These are phyloP conservation scores for Biscutella laevigata DNA, from an alignment of 441 rosid genomes.

Conservation along the genomic window DNA sequence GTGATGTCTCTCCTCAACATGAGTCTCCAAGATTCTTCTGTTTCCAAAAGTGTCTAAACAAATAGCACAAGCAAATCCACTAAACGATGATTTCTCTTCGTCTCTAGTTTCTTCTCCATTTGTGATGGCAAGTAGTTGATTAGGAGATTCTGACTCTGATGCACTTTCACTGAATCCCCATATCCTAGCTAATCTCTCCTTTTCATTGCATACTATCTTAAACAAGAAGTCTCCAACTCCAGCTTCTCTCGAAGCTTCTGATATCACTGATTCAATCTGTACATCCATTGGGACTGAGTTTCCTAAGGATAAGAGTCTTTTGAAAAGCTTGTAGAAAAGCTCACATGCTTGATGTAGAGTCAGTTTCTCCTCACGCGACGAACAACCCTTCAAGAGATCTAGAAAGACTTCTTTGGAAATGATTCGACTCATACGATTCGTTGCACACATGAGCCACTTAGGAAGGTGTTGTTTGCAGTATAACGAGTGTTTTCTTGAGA, in stretches of 20 bases:
- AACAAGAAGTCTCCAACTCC: conserved; percentile 55
- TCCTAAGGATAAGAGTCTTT: conserved; percentile 70
- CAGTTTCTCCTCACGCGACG: conserved; percentile 50
- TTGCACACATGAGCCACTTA: conserved; percentile 94
- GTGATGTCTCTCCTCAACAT: conserved; percentile 83
- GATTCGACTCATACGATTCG: conserved; percentile 89
- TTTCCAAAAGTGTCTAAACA: conserved; percentile 85
- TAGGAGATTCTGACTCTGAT: conserved; percentile 34
- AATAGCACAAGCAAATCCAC: conserved; percentile 87
- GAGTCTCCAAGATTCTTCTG: conserved; percentile 62
- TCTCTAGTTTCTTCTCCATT: conserved; percentile 32
- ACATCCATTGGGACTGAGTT: conserved; percentile 81
- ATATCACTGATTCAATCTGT: conserved; percentile 87
- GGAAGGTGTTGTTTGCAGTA: conserved; percentile 91
- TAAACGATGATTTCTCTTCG: conserved; percentile 70
- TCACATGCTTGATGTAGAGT: conserved; percentile 84
- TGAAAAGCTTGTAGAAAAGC: conserved; percentile 77
- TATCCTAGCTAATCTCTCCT: conserved; percentile 51
- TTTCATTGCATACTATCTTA: conserved; percentile 67
- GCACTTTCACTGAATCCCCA: conserved; percentile 60
- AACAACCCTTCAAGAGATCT: conserved; percentile 54
- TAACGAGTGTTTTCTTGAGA: conserved; percentile 55
- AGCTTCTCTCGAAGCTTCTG: conserved; percentile 64
- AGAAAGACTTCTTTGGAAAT: conserved; percentile 80
- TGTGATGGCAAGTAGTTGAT: conserved; percentile 30